Evolutionary conservation across 805 yeast genomes (phyloP), one percentile per base, ranked within the genome.

Genomic region (Sugiyamaella boreocaroliniensis): DNA sequence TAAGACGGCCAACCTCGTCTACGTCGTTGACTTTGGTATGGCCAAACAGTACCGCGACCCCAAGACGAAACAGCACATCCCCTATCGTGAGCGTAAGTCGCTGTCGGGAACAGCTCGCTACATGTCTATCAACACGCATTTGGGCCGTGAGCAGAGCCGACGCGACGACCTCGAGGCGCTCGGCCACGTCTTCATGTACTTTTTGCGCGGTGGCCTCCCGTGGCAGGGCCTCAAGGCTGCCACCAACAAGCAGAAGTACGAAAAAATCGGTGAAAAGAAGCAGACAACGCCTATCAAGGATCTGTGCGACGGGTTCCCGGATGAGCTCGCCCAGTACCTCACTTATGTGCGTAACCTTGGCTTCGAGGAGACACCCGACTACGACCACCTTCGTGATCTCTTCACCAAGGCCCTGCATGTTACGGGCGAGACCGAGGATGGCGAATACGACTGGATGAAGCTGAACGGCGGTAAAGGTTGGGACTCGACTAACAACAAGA

Each of bases 221-320:
- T 93, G 99, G 99, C 99, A 93, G 75, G 99, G 99, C 22, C 77
- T 93, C 61, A 92, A 93, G 70, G 99, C 99, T 6, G 97, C 97
- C 59, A 90, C 96, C 42, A 93, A 93, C 76, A 92, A 93, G 72
- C 97, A 89, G 64, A 93, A 93, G 72, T 93, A 93, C 71, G 98
- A 93, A 69, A 90, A 89, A 68, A 93, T 93, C 68, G 98, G 99
- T 55, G 95, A 90, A 67, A 92, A 89, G 74, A 93, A 93, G 69
- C 89, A 90, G 71, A 78, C 89, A 1, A 92, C 99, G 1, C 83
- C 86, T 47, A 85, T 90, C 56, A 79, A 78, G 61, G 97, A 89
- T 60, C 76, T 93, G 55, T 86, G 97, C 62, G 84, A 82, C 59
- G 96, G 95, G 8, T 81, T 83, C 64, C 99, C 99, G 44, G 81